Evolutionary conservation across 164 flowering plant species (phyloP), one percentile per base, ranked within the genome.

Genomic region (Amborella trichopoda): DNA sequence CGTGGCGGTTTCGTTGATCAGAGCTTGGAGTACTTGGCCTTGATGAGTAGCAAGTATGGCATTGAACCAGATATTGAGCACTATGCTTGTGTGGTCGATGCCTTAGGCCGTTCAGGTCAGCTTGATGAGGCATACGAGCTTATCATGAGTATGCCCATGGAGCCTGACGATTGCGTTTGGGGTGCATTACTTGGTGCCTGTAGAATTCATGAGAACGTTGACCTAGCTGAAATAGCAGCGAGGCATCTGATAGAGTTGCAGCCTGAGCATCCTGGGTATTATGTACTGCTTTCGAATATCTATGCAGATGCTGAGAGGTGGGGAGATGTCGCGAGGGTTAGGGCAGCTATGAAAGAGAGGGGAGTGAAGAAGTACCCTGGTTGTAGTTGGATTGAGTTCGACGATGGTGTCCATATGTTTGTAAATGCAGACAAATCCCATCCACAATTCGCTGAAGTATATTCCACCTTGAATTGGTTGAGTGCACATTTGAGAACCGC

Each of bases 91-190:
- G 40, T 57, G 3, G 52, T 63, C 34, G 67, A 63, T 30, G 52
- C 17, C 24, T 42, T 57, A 42, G 58, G 51, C 17, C 46, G 58
- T 49, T 53, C 49, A 10, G 58, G 67, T 18, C 53, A 37, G 54
- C 62, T 63, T 1, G 37, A 57, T 6, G 46, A 57, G 40, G 67
- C 67, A 12, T 63, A 52, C 36, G 23, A 43, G 28, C 37, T 63
- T 12, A 57, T 63, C 17, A 48, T 48, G 32, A 53, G 44, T 52
- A 63, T 63, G 67, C 54, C 67, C 2, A 37, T 63, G 18, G 51
- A 28, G 42, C 62, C 62, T 14, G 62, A 63, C 17, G 62, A 63
- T 38, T 63, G 55, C 50, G 51, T 63, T 33, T 63, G 59, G 67
- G 52, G 62, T 24, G 58, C 67, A 3, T 26, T 63, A n/a, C 67